Evolutionary conservation across 805 yeast genomes (phyloP).

Genomic region (Schwanniomyces polymorphus): DNA sequence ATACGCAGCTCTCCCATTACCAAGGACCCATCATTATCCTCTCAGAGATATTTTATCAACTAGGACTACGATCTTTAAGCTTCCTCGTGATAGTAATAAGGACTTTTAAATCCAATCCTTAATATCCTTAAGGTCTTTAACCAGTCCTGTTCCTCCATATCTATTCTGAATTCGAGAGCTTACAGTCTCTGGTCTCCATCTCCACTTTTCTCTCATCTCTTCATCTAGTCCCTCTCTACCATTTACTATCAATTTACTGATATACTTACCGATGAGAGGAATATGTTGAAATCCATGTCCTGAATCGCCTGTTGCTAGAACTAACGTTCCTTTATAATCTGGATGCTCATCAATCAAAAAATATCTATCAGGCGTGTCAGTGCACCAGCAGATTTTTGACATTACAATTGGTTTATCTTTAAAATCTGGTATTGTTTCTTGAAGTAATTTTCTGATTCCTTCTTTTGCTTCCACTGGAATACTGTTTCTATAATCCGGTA

Average conservation of each 20-base stretch:
- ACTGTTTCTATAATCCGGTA: conserved; percentile 25
- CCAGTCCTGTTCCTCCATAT: conserved; percentile 4
- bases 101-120: conserved; percentile 3
- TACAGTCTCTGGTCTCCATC: conserved; percentile 7
- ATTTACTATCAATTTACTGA: conserved; percentile 47
- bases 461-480: conserved; percentile 29
- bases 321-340: conserved; percentile 20
- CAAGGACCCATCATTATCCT: no score
- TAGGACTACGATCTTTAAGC: not conserved
- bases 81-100: not conserved
- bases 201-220: conserved; percentile 11
- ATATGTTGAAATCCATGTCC: conserved; percentile 40
- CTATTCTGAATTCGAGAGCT: conserved; percentile 1
- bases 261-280: conserved; percentile 31
- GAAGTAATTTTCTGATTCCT: conserved; percentile 24
- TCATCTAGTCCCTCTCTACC: conserved; percentile 25
- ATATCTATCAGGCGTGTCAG: conserved; percentile 33
- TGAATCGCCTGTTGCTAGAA: conserved; percentile 39
- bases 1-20: no score
- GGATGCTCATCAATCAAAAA: conserved; percentile 35
- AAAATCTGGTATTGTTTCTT: conserved; percentile 39
- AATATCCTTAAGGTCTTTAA: conserved; percentile 4
- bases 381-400: conserved; percentile 29
- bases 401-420: conserved; percentile 20
- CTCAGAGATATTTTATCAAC: not conserved